Base-by-base conservation (phyloP, 2,329 filamentous ascomycete genomes). In the Pseudogymnoascus sp. region DNA sequence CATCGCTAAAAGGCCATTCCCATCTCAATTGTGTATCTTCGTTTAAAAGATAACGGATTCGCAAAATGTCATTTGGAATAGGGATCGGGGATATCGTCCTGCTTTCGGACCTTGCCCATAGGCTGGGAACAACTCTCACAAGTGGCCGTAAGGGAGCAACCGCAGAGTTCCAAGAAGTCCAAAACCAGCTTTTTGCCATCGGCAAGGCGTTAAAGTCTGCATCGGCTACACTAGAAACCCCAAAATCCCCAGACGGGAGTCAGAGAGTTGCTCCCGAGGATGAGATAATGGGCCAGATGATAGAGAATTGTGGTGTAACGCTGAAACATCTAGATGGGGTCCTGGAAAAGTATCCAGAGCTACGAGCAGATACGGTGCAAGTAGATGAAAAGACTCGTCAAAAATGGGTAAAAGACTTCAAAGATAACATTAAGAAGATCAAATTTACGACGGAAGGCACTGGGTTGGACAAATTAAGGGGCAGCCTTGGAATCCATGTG, bases 161-260 rank as follows among this genome's bases (percentile, higher is more conserved):
- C 6, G 61, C 22, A 40, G 61, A 62, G 24, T 62, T 62, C n/a
- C 28, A 59, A 38, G 46, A 62, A n/a, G 61, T 62, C 8, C 61
- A 62, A 60, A 62, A 62, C 4, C 61, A 62, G 61, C 61, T 62
- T 50, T 62, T 62, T 6, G 61, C 61, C 26, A 63, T 63, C 37
- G n/a, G 38, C 41, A 63, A 63, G 22, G 56, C 62, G n/a, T 40
- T 63, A n/a, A 46, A 14, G 11, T 28, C 26, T 59, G 35, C 60
- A n/a, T 63, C 62, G 6, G 14, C 62, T 19, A 50, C 31, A 33
- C 5, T 61, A 41, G 37, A 50, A 14, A 5, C 4, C n/a, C 33
- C 35, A 26, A 31, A 33, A 33, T 33, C 56, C 16, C 24, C 12
- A 4, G 24, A 28, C 4, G 24, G 43, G 14, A n/a, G 11, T 22